Evolutionary conservation across 495 filamentous ascomycete species (phyloP).

Genomic region (Hypoxylon subgilvum): DNA sequence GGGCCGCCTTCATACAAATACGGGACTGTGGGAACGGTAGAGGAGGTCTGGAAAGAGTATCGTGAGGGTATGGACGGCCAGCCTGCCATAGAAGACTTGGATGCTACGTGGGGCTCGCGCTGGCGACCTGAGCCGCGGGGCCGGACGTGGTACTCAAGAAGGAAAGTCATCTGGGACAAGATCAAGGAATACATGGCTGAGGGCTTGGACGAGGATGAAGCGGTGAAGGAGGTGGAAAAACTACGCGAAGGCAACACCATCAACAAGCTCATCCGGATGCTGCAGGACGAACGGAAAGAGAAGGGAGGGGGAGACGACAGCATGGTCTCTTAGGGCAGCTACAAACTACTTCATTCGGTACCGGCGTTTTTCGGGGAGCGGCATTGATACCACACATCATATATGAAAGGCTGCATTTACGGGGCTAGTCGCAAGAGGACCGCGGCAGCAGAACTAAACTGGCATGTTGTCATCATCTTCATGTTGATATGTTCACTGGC

Average conservation of each 20-base stretch:
- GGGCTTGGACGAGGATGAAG: conserved; percentile 41
- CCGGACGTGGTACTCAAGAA: conserved; percentile 45
- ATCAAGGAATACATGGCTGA: conserved; percentile 42
- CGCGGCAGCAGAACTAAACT: conserved; percentile 20
- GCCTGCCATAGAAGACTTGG: conserved; percentile 42
- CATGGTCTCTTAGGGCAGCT: conserved; percentile 20
- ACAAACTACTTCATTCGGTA: conserved; percentile 21
- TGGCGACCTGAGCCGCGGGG: conserved; percentile 45
- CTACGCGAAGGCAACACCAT: conserved; percentile 43
- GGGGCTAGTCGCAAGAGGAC: conserved; percentile 24
- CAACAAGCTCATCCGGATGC: conserved; percentile 44
- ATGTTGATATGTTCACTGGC: conserved; percentile 34
- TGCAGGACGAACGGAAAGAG: conserved; percentile 44
- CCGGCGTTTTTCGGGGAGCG: conserved; percentile 35
- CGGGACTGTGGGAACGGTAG: conserved; percentile 40
- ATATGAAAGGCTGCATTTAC: conserved; percentile 37
- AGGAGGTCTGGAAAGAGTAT: conserved; percentile 46
- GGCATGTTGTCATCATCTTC: conserved; percentile 22
- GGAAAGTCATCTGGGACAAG: conserved; percentile 48
- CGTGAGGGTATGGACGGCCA: conserved; percentile 44
- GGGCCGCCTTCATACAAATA: conserved; percentile 43
- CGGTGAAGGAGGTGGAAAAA: conserved; percentile 42
- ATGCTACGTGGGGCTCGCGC: conserved; percentile 42
- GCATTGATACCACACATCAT: conserved; percentile 40
- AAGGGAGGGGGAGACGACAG: conserved; percentile 37